phyloP scores from a whole-genome alignment of 331 rosid genomes.

The Rosa hybrid region DNA sequence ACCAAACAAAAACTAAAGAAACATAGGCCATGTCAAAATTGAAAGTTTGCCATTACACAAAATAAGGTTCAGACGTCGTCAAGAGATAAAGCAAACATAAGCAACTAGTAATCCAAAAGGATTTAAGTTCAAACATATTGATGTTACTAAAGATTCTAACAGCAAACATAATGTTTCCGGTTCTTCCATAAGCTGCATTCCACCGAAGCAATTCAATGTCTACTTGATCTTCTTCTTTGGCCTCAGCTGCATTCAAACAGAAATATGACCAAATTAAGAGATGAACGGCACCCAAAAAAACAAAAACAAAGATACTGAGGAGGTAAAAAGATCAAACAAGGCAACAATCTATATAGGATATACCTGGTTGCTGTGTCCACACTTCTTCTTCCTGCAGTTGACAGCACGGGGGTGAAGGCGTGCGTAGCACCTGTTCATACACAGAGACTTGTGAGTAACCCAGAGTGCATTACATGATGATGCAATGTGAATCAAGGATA shows the following conservation, averaged over 20 bases:
- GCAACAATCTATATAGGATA: neutral
- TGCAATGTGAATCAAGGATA: neutral
- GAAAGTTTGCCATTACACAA: conserved; percentile 6
- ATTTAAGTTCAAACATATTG: neutral
- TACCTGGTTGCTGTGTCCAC: conserved; percentile 99
- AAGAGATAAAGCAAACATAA: neutral
- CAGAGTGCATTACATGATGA: neutral
- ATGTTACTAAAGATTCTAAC: neutral
- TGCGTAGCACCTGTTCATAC: conserved; percentile 72
- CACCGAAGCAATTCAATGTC: conserved; percentile 17
- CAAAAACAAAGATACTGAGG: neutral
- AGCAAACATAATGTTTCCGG: conserved; percentile 6
- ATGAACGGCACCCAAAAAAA: neutral
- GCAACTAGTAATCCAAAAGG: conserved; percentile 11
- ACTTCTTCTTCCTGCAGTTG: conserved; percentile 99
- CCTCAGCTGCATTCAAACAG: conserved; percentile 74
- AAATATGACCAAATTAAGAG: neutral
- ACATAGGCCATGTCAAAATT: conserved; percentile 11
- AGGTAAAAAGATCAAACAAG: neutral
- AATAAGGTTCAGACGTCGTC: neutral
- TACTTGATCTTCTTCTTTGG: conserved; percentile 99
- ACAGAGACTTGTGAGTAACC: neutral
- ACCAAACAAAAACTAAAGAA: neutral
- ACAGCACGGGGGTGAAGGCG: conserved; percentile 99
- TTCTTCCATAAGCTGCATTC: neutral